Evolutionary conservation across 1,284 basidiomycete genomes (phyloP).

Genomic region (Limonomyces culmigenus): DNA sequence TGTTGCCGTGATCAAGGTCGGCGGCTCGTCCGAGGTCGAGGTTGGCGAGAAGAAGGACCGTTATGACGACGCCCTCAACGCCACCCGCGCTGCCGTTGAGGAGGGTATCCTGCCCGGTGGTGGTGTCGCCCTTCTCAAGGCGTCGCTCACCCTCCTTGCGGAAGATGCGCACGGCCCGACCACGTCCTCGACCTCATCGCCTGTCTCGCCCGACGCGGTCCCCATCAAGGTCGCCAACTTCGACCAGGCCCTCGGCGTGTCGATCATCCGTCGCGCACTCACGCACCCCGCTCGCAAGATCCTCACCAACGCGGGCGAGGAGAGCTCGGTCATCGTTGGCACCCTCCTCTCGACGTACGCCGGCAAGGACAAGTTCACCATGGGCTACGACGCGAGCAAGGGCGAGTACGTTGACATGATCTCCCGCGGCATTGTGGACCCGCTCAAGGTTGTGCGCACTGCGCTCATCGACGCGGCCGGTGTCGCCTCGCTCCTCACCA

Average conservation of each 20-base stretch:
- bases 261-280: conserved; percentile 83
- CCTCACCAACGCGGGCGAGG: conserved; percentile 90
- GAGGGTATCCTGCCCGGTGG: conserved; percentile 96
- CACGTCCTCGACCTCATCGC: conserved; percentile 20
- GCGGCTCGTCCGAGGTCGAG: conserved; percentile 88
- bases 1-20: conserved; percentile 97
- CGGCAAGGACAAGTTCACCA: conserved; percentile 50
- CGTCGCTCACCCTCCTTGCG: conserved; percentile 70
- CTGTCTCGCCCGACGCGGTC: conserved; percentile 31
- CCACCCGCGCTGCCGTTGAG: conserved; percentile 94
- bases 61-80: conserved; percentile 95
- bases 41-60: conserved; percentile 99
- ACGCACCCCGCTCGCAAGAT: conserved; percentile 80
- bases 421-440: conserved; percentile 85
- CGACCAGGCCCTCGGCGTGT: conserved; percentile 93
- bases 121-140: conserved; percentile 85
- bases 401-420: conserved; percentile 95
- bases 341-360: conserved; percentile 61
- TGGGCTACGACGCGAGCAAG: conserved; percentile 86
- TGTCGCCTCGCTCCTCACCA: conserved; percentile 84
- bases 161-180: too few relatives aligned
- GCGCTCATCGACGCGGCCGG: conserved; percentile 81
- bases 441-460: conserved; percentile 83
- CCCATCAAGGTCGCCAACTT: conserved; percentile 80
- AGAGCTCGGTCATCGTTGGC: conserved; percentile 87